These are phyloP conservation scores for Phytophthora melonis DNA, from an alignment of 352 stramenopile species.

Conservation along the genomic window DNA sequence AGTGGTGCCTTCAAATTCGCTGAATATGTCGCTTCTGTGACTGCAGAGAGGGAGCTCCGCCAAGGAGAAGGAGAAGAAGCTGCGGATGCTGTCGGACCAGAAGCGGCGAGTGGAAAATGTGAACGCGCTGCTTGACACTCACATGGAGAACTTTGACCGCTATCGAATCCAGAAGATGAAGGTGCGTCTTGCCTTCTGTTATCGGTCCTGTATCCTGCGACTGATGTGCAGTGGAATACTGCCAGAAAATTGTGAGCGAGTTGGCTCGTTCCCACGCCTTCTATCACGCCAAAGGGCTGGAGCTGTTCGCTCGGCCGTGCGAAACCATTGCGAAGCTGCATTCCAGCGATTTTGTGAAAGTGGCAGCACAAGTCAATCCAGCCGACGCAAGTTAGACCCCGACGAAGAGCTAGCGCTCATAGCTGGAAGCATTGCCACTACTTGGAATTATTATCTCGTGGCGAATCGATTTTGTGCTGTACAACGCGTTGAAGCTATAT, in stretches of 20 bases:
- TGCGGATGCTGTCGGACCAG: constrained; percentile 85
- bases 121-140: constrained; percentile 73
- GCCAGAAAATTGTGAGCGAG: constrained; percentile 79
- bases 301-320: constrained; percentile 71
- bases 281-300: constrained; percentile 81
- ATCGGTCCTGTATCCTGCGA: background rate
- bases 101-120: constrained; percentile 87
- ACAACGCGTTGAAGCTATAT: constrained; percentile 24
- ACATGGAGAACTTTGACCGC: constrained; percentile 79
- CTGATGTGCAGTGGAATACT: background rate
- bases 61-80: constrained; percentile 84
- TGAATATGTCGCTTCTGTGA: background rate
- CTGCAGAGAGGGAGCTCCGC: constrained; percentile 53
- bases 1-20: background rate
- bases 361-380: constrained; percentile 15
- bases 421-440: constrained; percentile 6
- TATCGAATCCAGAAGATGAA: constrained; percentile 85
- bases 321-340: constrained; percentile 54
- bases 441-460: background rate
- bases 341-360: constrained; percentile 18
- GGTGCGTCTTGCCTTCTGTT: constrained; percentile 35
- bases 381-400: constrained; percentile 12
- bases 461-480: constrained; percentile 2
- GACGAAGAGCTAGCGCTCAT: background rate
- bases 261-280: constrained; percentile 78